Conservation (phyloP, 306 rosid species). For the Cajanus cajan region DNA sequence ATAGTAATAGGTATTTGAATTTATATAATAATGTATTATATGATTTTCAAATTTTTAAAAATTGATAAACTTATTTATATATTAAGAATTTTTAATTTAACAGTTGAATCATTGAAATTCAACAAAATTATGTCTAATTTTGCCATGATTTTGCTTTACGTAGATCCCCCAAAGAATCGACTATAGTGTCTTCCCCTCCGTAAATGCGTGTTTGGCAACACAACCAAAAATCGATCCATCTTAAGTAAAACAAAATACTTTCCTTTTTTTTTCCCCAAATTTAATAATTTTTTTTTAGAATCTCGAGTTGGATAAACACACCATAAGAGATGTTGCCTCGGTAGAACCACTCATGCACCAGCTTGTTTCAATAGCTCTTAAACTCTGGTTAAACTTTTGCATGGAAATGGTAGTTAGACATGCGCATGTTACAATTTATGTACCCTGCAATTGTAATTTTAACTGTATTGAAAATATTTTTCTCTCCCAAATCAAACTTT, state of each 20-base stretch:
- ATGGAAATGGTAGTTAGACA: background rate
- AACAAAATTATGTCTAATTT: no score
- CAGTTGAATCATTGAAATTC: no score
- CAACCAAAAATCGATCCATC: background rate
- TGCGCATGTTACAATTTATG: background rate
- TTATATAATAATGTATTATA: no score
- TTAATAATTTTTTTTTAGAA: no score
- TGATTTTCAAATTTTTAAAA: no score
- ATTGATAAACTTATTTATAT: no score
- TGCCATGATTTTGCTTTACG: no score
- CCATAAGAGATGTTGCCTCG: background rate
- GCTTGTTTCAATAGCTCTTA: background rate
- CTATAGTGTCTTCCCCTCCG: no score
- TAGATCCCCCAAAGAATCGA: no score
- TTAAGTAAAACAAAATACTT: background rate
- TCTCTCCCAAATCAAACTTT: background rate
- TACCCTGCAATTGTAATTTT: background rate
- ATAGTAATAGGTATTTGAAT: no score
- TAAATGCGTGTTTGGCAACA: no score
- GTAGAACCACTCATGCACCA: background rate
- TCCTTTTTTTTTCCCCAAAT: background rate
- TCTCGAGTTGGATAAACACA: background rate
- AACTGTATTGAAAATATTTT: background rate
- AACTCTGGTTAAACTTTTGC: background rate
- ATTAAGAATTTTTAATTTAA: no score